These are phyloP conservation scores for Zygoascus meyerae DNA, from an alignment of 1,139 yeast genomes.

Conservation along the genomic window DNA sequence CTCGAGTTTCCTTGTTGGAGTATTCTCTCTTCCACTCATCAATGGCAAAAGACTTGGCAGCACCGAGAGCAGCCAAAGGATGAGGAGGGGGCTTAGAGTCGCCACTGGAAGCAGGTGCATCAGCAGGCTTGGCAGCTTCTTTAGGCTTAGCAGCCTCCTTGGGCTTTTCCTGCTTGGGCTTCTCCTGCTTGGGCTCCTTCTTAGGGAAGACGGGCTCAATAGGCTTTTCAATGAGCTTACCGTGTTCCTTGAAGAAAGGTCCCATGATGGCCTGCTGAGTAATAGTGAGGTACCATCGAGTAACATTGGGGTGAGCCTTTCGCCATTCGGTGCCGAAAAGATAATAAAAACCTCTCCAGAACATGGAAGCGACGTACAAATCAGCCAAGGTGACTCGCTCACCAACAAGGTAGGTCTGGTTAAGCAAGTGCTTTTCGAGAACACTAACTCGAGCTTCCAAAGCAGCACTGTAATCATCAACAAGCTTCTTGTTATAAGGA, in stretches of 20 bases:
- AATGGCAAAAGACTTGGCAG: conserved; percentile 52
- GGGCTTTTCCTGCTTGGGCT: conserved; percentile 33
- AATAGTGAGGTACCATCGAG: conserved; percentile 85
- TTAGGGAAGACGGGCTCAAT: conserved; percentile 53
- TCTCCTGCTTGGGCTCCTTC: conserved; percentile 72
- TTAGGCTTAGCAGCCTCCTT: conserved; percentile 27
- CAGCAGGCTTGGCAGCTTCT: conserved; percentile 35
- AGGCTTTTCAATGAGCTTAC: conserved; percentile 54
- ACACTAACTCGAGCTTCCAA: conserved; percentile 39
- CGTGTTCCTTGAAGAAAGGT: conserved; percentile 37
- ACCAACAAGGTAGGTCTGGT: conserved; percentile 84
- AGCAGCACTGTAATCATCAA: conserved; percentile 48
- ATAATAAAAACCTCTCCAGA: conserved; percentile 59
- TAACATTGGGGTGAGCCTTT: conserved; percentile 60
- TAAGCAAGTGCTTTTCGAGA: conserved; percentile 41
- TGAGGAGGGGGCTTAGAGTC: conserved; percentile 70
- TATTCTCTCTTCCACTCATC: conserved; percentile 97
- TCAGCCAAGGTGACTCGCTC: conserved; percentile 88
- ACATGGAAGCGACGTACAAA: conserved; percentile 54
- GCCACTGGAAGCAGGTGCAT: conserved; percentile 37
- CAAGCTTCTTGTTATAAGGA: conserved; percentile 77
- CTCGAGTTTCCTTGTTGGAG: conserved; percentile 97
- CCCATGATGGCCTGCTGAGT: conserved; percentile 50
- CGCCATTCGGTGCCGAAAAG: conserved; percentile 78
- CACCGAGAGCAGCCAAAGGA: conserved; percentile 81